These are phyloP conservation scores for Apophysomyces trapeziformis DNA, from an alignment of 371 early-diverging fungal species.

Conservation along the genomic window DNA sequence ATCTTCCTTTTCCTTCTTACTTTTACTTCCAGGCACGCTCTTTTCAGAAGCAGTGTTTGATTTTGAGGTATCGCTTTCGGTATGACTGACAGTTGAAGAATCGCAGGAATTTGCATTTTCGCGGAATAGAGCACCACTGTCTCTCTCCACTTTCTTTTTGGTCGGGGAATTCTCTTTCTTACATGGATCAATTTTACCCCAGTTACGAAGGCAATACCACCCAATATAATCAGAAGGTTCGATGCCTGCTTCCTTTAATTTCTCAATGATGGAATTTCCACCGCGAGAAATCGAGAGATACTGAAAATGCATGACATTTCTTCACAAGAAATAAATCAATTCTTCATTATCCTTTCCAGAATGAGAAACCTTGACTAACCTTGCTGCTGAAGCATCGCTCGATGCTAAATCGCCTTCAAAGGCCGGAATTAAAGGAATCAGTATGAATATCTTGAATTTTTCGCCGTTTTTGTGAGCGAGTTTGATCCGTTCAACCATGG, in stretches of 20 bases:
- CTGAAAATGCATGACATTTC: constrained; percentile 84
- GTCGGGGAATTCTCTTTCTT: background rate
- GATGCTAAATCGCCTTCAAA: constrained; percentile 85
- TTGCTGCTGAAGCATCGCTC: constrained; percentile 72
- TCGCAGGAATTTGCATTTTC: background rate
- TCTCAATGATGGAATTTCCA: constrained; percentile 69
- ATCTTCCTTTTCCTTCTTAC: constrained; percentile 4
- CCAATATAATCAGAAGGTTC: constrained; percentile 80
- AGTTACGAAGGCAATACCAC: constrained; percentile 79
- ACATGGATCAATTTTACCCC: constrained; percentile 55
- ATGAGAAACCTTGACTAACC: constrained; percentile 10
- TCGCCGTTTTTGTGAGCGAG: constrained; percentile 71
- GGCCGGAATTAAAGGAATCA: constrained; percentile 92
- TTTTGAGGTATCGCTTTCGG: background rate
- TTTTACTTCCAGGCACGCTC: background rate
- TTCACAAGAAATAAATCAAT: constrained; percentile 11
- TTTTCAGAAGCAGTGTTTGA: background rate
- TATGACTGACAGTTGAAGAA: background rate
- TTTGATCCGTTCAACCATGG: constrained; percentile 76
- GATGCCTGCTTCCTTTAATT: constrained; percentile 67
- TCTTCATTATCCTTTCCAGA: too few relatives aligned
- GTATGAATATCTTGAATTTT: constrained; percentile 82
- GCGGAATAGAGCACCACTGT: constrained; percentile 16
- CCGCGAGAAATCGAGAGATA: constrained; percentile 83
- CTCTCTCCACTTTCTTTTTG: constrained; percentile 7